These are phyloP conservation scores for Vitis amurensis DNA, from an alignment of 164 flowering plant genomes.

Conservation along the genomic window DNA sequence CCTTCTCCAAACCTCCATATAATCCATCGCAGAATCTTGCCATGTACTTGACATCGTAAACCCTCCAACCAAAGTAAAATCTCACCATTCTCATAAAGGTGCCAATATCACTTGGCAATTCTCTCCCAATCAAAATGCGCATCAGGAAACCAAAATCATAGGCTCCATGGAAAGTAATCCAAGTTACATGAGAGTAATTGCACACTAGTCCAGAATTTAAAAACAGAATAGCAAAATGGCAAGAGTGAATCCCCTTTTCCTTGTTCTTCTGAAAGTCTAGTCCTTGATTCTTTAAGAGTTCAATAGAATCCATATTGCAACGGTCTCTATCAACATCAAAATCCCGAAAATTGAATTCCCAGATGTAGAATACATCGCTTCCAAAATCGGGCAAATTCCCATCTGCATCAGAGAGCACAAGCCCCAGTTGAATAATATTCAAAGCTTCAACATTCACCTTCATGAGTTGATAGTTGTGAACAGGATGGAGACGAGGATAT, in stretches of 20 bases:
- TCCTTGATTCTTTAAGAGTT: conserved; percentile 26
- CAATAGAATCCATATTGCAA: conserved; percentile 30
- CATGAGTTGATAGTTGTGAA: conserved; percentile 15
- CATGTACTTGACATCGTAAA: conserved; percentile 32
- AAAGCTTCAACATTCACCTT: conserved; percentile 34
- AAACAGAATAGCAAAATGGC: conserved; percentile 21
- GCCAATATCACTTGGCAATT: conserved; percentile 9
- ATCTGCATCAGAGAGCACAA: conserved; percentile 29
- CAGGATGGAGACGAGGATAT: too few species aligned
- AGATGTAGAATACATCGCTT: conserved; percentile 12
- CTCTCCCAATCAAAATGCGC: conserved; percentile 17
- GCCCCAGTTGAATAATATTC: conserved; percentile 38
- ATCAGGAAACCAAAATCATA: conserved; percentile 35
- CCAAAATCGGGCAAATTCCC: conserved; percentile 22
- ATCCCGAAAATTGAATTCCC: conserved; percentile 43
- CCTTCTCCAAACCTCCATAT: conserved; percentile 31
- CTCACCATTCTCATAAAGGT: conserved; percentile 10
- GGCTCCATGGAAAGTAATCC: conserved; percentile 34
- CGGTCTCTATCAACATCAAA: conserved; percentile 27
- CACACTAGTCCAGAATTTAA: conserved; percentile 25
- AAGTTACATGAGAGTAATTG: conserved; percentile 9
- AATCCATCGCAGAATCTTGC: conserved; percentile 20
- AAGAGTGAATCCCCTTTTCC: conserved; percentile 24
- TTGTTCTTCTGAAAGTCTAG: conserved; percentile 33
- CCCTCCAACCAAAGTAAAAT: conserved; percentile 15